Base-by-base conservation (phyloP, 164 flowering plant species). In the Buxus sempervirens region DNA sequence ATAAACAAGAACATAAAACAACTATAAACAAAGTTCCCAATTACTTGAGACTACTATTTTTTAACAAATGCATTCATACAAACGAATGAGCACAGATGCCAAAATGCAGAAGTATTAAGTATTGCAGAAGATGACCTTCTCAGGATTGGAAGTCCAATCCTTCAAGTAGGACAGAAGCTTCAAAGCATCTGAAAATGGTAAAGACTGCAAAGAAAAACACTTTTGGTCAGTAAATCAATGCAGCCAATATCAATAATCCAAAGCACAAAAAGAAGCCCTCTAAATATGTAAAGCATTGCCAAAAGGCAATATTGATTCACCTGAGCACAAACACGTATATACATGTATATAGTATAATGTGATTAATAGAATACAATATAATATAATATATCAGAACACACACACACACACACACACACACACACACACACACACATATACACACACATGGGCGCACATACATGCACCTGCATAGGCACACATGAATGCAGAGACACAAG, bases 151-250 rank as follows among this genome's bases (percentile, higher is more conserved):
- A 49, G 83, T 74, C 99, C 98, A 95, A 49, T 85, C 87, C 79
- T 86, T 89, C 80, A 87, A 73, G 78, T 83, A 91, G 22, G 86
- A 76, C 74, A 94, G 73, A 67, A 94, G 89, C 81, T 85, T 91
- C 75, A 94, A 79, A 61, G 92, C 91, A 85, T 91, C 97, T 42
- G 97, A 84, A 75, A 94, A 94, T 49, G 98, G 97, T 74, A 94
- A 74, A 60, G 93, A 85, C 97, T 94, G 90, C 76, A 77, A 32
- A 58, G 26, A 69, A 56, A 54, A 55, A 61, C 27, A 65, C 25
- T 58, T 61, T 15, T 20, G 27, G 18, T 76, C 53, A 72, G 65
- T 66, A 45, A 58, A 54, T 9, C 27, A 67, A 27, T 20, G 25
- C 42, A 58, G 56, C 27, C 27, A 58, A 54, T 28, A 48, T 13